Evolutionary conservation across 2,329 filamentous ascomycete species (phyloP).

Genomic region (Cladophialophora exuberans): DNA sequence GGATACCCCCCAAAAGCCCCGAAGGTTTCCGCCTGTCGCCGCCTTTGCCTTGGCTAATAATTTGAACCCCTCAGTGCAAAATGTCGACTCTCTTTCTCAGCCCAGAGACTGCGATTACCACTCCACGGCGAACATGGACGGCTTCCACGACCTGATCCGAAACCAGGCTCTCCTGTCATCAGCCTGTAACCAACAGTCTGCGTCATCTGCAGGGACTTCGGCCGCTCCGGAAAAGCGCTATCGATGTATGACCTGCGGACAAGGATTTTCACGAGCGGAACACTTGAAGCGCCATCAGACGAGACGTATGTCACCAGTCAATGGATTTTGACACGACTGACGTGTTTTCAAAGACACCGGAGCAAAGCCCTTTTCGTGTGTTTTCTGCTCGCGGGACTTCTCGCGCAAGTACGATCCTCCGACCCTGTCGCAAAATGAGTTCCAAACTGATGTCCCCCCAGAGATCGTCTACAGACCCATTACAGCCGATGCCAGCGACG

Average conservation of each 20-base stretch:
- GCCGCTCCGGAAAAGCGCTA: constrained; percentile 44
- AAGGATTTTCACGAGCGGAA: constrained; percentile 52
- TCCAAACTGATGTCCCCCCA: constrained; percentile 26
- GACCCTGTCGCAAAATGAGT: background rate
- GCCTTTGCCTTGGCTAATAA: too few species aligned
- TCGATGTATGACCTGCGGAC: constrained; percentile 47
- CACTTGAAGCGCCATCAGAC: constrained; percentile 53
- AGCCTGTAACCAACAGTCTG: constrained; percentile 15
- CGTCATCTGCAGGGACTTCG: constrained; percentile 2
- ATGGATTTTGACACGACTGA: constrained; percentile 4
- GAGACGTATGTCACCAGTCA: constrained; percentile 43
- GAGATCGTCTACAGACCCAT: constrained; percentile 52
- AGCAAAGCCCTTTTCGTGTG: constrained; percentile 51
- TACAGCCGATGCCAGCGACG: constrained; percentile 48
- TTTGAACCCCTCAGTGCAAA: too few species aligned
- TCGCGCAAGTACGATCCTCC: constrained; percentile 40
- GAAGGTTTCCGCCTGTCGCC: too few species aligned
- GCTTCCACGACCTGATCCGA: constrained; percentile 26
- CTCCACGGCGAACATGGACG: constrained; percentile 23
- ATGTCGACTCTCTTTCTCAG: too few species aligned
- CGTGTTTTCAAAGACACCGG: constrained; percentile 44
- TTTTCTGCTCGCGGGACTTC: constrained; percentile 51
- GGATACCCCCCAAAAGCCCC: too few species aligned
- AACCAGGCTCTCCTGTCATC: constrained; percentile 28
- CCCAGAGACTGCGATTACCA: too few species aligned